Conservation (phyloP, 306 rosid species). For the Fragaria ananassa region DNA sequence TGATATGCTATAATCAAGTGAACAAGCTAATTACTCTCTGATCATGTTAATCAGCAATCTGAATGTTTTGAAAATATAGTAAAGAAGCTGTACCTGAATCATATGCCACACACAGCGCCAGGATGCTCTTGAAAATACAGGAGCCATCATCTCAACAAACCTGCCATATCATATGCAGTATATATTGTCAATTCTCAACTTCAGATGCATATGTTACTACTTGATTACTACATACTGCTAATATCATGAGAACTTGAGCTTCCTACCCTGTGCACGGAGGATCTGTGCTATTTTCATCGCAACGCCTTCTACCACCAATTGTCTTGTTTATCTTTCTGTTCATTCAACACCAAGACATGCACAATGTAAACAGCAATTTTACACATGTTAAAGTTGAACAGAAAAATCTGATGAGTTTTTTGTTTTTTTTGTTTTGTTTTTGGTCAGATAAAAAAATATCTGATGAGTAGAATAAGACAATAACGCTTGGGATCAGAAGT, state of each 20-base stretch:
- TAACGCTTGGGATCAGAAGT: neutral
- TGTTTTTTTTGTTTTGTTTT: too few relatives aligned
- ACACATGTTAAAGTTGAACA: neutral
- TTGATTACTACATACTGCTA: too few relatives aligned
- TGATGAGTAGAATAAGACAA: neutral
- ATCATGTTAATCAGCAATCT: neutral
- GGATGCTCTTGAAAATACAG: conserved; percentile 43
- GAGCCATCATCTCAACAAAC: conserved; percentile 57
- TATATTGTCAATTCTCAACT: neutral
- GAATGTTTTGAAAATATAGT: neutral
- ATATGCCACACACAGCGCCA: conserved; percentile 50
- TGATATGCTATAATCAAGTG: neutral
- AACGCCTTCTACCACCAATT: conserved; percentile 48
- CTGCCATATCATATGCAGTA: conserved; percentile 18
- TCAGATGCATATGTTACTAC: neutral
- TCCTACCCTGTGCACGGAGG: conserved; percentile 83
- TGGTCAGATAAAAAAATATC: neutral
- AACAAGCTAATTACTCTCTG: neutral
- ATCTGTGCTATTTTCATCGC: conserved; percentile 57
- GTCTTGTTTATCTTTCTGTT: conserved; percentile 62
- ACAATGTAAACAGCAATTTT: neutral
- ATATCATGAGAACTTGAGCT: neutral
- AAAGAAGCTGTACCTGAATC: conserved; percentile 35
- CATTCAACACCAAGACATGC: neutral
- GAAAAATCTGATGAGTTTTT: neutral